Evolutionary conservation across 768 basidiomycete genomes (phyloP).

Genomic region (Xerocomus spinulosus): DNA sequence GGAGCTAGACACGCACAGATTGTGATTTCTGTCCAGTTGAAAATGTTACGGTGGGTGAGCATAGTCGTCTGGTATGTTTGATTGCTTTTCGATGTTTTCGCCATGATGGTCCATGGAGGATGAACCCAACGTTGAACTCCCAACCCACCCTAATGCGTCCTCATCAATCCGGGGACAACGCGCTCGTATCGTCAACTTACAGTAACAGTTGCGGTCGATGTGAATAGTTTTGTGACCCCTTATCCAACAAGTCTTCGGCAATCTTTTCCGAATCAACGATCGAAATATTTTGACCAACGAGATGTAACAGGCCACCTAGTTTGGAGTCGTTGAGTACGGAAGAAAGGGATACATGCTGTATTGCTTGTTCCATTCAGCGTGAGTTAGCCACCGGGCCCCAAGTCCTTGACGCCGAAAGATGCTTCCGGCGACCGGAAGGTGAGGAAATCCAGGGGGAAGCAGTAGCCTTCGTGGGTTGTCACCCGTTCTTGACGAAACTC

Average conservation of each 20-base stretch:
- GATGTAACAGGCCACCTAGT: slow-evolving; percentile 23
- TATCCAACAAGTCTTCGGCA: slow-evolving; percentile 27
- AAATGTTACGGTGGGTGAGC: slow-evolving; percentile 27
- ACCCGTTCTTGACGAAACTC: slow-evolving; percentile 2
- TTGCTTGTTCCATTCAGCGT: slow-evolving; percentile 38
- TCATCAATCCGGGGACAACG: slow-evolving; percentile 3
- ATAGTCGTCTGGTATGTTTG: slow-evolving; percentile 30
- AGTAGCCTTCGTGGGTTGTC: slow-evolving; percentile 19
- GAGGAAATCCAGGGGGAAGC: slow-evolving; percentile 41
- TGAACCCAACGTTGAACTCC: slow-evolving; percentile 35
- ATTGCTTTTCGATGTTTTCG: slow-evolving; percentile 33
- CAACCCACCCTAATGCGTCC: slow-evolving; percentile 30
- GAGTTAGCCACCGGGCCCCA: slow-evolving; percentile 38
- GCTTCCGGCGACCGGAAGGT: slow-evolving; percentile 42
- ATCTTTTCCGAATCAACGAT: slow-evolving; percentile 23
- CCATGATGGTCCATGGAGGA: slow-evolving; percentile 37
- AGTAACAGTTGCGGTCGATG: slow-evolving; percentile 27
- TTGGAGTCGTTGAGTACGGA: background rate
- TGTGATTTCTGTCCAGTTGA: slow-evolving; percentile 33
- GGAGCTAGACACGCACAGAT: slow-evolving; percentile 13
- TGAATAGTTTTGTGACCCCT: slow-evolving; percentile 26
- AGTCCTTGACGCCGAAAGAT: slow-evolving; percentile 38
- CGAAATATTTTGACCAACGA: slow-evolving; percentile 21
- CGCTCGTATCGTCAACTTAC: too few relatives aligned
- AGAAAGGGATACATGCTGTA: slow-evolving; percentile 30